Evolutionary conservation across 768 basidiomycete genomes (phyloP), one percentile per base, ranked within the genome.

Genomic region (Brasilioporus rufonigricans): DNA sequence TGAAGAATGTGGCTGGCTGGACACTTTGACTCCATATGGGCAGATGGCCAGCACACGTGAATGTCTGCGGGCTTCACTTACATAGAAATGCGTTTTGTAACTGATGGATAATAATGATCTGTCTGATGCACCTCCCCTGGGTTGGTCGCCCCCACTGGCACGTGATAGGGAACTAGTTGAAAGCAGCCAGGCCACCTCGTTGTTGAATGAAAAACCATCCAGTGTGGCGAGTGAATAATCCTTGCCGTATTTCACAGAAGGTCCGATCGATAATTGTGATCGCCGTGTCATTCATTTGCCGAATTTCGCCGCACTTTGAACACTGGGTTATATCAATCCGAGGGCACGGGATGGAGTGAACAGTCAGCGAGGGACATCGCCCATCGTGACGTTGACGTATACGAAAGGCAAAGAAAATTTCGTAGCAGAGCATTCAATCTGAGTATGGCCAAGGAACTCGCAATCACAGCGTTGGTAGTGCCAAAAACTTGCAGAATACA

Each of bases 151-250:
- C 50, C 56, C 50, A 36, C 44, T 48, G 50, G 65, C 57, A 60
- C 52, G 53, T 56, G 53, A 61, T 53, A 53, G 56, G 41, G 51
- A 29, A 33, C 24, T n/a, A n/a, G 27, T 44, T 48, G n/a, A 33
- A 51, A 32, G 46, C 44, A 52, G 52, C 46, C 18, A 64, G 54
- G 48, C 36, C 44, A 49, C 47, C 59, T 59, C 52, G 8, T 52
- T 57, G 61, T 44, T 31, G 57, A 67, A 64, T 64, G 62, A 69
- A 61, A 66, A 58, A 69, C 59, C 50, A 35, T 61, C 66, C 43
- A 52, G 52, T 60, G 53, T 26, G 52, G 60, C 43, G 58, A 50
- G 56, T 32, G 46, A 40, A 48, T 18, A 35, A 48, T 43, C 49
- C 43, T 16, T 57, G 31, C 31, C 56, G 48, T 26, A 46, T 55